These are phyloP conservation scores for Lentinula edodes DNA, from an alignment of 768 basidiomycete species.

Conservation along the genomic window DNA sequence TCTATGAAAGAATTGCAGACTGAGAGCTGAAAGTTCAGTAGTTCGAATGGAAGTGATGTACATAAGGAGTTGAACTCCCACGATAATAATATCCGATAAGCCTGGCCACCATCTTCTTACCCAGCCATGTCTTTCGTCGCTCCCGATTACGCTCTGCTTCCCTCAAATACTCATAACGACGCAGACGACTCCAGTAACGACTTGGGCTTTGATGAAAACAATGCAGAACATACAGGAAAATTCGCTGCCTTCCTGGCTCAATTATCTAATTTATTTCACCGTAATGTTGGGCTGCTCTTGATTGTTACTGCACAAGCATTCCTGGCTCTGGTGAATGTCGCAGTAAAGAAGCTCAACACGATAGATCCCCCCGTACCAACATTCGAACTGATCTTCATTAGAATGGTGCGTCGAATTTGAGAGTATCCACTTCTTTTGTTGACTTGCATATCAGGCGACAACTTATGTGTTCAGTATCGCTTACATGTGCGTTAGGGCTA, in stretches of 20 bases:
- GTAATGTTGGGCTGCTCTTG: slow-evolving; percentile 44
- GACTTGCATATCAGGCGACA: slow-evolving; percentile 30
- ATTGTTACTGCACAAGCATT: slow-evolving; percentile 54
- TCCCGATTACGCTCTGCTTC: neutral
- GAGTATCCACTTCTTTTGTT: neutral
- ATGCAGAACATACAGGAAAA: neutral
- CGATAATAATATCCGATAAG: neutral
- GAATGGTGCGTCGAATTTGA: slow-evolving; percentile 36
- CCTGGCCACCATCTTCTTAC: neutral
- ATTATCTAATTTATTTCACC: neutral
- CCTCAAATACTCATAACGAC: neutral
- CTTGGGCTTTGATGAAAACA: neutral
- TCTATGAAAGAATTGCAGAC: too few species aligned
- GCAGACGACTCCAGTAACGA: neutral
- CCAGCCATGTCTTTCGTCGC: neutral
- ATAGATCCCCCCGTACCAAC: slow-evolving; percentile 55
- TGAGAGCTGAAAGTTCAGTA: too few species aligned
- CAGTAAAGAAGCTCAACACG: slow-evolving; percentile 56
- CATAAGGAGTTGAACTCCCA: neutral
- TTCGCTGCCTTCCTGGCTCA: neutral
- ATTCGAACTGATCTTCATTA: slow-evolving; percentile 49
- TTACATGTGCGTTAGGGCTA: slow-evolving; percentile 35
- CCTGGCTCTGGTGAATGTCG: slow-evolving; percentile 54
- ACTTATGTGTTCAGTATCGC: slow-evolving; percentile 45
- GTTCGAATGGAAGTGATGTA: too few species aligned